Percentiles rank a stretch among this genome's conserved stretches.
Conservation (phyloP, 441 rosid species). For the Geranium incanum region DNA sequence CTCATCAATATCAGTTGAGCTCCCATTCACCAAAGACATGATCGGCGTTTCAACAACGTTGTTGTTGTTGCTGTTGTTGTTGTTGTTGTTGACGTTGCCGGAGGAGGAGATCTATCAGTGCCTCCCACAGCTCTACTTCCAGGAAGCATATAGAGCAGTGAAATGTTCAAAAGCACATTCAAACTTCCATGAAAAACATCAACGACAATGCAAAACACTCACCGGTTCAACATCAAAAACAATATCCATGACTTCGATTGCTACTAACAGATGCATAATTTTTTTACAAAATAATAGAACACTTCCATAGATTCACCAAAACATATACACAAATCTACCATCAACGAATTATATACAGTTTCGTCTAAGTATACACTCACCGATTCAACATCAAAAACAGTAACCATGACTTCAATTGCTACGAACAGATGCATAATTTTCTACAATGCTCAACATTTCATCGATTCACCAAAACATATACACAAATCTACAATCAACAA, state of each 20-base stretch:
- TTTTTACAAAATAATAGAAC: too few species aligned
- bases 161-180: slow-evolving; percentile 32
- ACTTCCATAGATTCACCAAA: too few species aligned
- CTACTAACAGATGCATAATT: too few species aligned
- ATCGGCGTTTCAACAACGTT: slow-evolving; percentile 22
- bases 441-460: neutral
- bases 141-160: slow-evolving; percentile 63
- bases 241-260: neutral
- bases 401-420: neutral
- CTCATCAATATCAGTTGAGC: slow-evolving; percentile 67
- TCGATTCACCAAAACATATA: neutral
- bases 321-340: too few species aligned
- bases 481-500: neutral
- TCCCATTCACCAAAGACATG: slow-evolving; percentile 65
- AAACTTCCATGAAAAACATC: slow-evolving; percentile 4
- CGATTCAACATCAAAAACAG: too few species aligned
- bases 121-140: slow-evolving; percentile 52
- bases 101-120: slow-evolving; percentile 29
- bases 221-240: neutral
- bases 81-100: slow-evolving; percentile 15
- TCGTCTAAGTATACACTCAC: too few species aligned
- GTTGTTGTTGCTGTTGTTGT: slow-evolving; percentile 12
- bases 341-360: too few species aligned
- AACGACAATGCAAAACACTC: slow-evolving; percentile 8
- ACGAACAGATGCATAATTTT: neutral